Evolutionary conservation across 2,329 filamentous ascomycete species (phyloP), one percentile per base, ranked within the genome.

Genomic region (Xenosphaeropsis pyriputrescens): DNA sequence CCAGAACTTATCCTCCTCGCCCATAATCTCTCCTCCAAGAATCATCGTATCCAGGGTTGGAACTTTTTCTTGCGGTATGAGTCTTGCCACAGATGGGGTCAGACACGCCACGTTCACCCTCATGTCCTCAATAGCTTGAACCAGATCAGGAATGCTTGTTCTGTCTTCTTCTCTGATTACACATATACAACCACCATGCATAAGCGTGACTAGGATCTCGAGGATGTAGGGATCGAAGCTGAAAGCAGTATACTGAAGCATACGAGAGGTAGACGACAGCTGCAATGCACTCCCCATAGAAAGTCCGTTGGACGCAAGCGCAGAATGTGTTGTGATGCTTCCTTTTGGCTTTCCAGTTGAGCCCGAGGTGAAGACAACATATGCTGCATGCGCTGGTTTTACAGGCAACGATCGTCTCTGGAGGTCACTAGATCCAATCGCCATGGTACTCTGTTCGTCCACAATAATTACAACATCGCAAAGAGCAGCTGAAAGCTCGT

Each of bases 21-120:
- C 50, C 16, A 58, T 57, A 39, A 54, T 56, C 38, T 58, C 56
- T 6, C 56, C 56, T n/a, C 55, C 56, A 30, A 57, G 4, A 15
- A 37, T 14, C 16, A 37, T 13, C 9, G 18, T 29, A 3, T 26
- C 15, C 3, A 37, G 3, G 2, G 4, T 13, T 5, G 18, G 4
- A 30, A 37, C 35, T 4, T 29, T n/a, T 15, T 29, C 26, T 8
- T 17, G 35, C 12, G n/a, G 18, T 7, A 37, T 14, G 6, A 18
- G 26, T n/a, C 35, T n/a, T 18, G 19, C 35, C 13, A 37, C 13
- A n/a, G 35, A 29, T 15, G 35, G 35, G 9, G 35, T 37, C 5
- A 37, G 26, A 2, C 32, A 17, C 14, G 19, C 6, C 8, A 15
- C 8, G 16, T 17, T 32, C 6, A 14, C 45, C 14, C 6, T 45